Percentiles rank a stretch among this genome's conserved stretches.
phyloP scores from a whole-genome alignment of 495 filamentous ascomycete genomes.

The Penicillium diatomitis region DNA sequence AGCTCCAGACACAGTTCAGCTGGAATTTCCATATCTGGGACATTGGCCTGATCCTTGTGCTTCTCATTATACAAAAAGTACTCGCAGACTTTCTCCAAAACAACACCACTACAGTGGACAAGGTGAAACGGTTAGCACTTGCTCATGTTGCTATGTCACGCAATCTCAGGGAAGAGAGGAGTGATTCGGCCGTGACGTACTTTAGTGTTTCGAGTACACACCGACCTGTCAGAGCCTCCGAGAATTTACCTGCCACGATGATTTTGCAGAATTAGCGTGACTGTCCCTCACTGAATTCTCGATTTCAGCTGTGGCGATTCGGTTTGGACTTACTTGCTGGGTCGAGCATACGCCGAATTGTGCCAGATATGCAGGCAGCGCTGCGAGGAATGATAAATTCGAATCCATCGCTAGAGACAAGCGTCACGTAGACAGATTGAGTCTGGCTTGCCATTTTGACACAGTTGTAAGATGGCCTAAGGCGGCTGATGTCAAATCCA shows the following conservation, averaged over 20 bases:
- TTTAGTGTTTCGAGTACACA: slow-evolving; percentile 64
- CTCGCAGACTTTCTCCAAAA: slow-evolving; percentile 86
- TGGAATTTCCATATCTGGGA: slow-evolving; percentile 84
- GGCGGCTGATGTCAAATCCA: no score
- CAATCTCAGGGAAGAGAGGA: no score
- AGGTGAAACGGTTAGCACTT: slow-evolving; percentile 1
- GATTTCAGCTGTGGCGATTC: no score
- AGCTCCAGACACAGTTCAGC: slow-evolving; percentile 70
- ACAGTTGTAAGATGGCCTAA: no score
- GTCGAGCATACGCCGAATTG: slow-evolving; percentile 79
- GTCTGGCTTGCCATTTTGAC: slow-evolving; percentile 12
- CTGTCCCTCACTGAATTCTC: no score
- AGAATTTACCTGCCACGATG: slow-evolving; percentile 49
- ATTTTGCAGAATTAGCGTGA: neutral
- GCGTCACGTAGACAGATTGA: slow-evolving; percentile 58
- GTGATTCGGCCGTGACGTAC: slow-evolving; percentile 35
- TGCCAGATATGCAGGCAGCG: slow-evolving; percentile 62
- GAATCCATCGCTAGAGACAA: slow-evolving; percentile 79
- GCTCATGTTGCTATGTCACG: neutral
- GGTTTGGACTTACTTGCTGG: slow-evolving; percentile 48
- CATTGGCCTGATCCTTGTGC: slow-evolving; percentile 62
- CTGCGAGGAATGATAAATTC: slow-evolving; percentile 80
- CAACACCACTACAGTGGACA: slow-evolving; percentile 47
- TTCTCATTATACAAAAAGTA: slow-evolving; percentile 88
- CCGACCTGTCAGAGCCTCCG: slow-evolving; percentile 55